phyloP scores from a whole-genome alignment of 2,329 filamentous ascomycete genomes.

The Dendrostoma leiphaemia region DNA sequence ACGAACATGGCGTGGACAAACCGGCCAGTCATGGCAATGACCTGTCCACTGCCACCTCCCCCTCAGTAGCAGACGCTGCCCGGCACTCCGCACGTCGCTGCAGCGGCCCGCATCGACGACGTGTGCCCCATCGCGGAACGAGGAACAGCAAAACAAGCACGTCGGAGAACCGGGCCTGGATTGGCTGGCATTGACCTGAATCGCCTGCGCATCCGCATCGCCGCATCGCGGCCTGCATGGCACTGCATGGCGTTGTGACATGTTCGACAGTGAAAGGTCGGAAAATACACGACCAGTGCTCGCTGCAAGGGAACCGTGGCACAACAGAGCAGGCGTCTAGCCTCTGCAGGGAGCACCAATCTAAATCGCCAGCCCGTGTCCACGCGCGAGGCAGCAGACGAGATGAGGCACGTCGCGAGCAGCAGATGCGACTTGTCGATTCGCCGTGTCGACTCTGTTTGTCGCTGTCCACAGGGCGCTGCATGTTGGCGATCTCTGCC shows the following conservation, averaged over 20 bases:
- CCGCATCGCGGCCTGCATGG: conserved; percentile 9
- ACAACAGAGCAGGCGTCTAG: conserved; percentile 21
- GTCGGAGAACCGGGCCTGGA: not conserved
- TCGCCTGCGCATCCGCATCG: conserved; percentile 5
- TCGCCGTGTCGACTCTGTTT: conserved; percentile 6
- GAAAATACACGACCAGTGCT: conserved; percentile 4
- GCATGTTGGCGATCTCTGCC: not conserved
- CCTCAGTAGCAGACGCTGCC: not conserved
- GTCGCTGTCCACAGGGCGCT: not conserved
- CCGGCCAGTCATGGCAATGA: not conserved
- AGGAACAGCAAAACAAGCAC: conserved; percentile 6
- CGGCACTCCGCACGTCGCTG: not conserved
- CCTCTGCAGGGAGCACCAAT: not conserved
- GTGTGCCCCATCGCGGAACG: conserved; percentile 7
- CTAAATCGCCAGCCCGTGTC: conserved; percentile 9
- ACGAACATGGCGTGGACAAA: conserved; percentile 2
- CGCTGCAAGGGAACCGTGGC: conserved; percentile 20
- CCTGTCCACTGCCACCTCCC: not conserved
- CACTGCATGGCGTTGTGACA: conserved; percentile 19
- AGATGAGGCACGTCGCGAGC: not conserved
- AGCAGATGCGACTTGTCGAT: conserved; percentile 2
- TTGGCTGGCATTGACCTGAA: conserved; percentile 8
- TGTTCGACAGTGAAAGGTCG: conserved; percentile 18
- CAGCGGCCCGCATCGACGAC: conserved; percentile 18
- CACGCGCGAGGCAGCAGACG: not conserved